phyloP scores from a whole-genome alignment of 305 asterid species.

The Fraxinus floribunda region DNA sequence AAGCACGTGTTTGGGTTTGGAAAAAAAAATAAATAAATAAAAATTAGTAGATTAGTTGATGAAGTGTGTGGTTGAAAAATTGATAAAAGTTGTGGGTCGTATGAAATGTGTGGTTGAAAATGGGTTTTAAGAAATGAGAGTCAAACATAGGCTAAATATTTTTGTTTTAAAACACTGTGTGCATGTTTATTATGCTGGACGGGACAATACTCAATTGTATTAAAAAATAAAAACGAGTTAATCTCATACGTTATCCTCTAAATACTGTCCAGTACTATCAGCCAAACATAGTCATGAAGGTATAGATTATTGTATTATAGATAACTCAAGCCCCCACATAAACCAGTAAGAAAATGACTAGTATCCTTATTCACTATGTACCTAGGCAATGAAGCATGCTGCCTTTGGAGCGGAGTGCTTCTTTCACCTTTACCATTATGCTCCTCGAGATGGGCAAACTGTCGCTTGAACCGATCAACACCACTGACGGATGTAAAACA shows the following conservation, averaged over 20 bases:
- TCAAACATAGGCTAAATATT: background rate
- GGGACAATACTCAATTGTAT: background rate
- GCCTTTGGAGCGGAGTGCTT: conserved; percentile 69
- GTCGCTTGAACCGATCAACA: conserved; percentile 91
- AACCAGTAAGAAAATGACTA: background rate
- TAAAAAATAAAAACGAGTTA: background rate
- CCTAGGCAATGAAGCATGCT: conserved; percentile 91
- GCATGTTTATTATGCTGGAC: background rate
- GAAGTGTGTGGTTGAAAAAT: background rate
- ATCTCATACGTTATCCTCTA: background rate
- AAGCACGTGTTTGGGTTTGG: background rate
- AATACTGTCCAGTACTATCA: background rate
- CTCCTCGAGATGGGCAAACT: conserved; percentile 97
- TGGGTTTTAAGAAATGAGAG: background rate
- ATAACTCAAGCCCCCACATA: background rate
- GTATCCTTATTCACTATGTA: conserved; percentile 28
- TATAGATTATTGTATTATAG: background rate
- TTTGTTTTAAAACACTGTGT: background rate
- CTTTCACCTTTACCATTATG: conserved; percentile 76
- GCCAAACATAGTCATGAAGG: background rate
- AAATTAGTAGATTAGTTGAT: background rate
- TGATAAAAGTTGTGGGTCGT: background rate
- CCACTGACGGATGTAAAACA: conserved; percentile 48
- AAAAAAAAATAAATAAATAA: no score
- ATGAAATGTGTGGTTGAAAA: background rate